These are phyloP conservation scores for Nicotiana paniculata DNA, from an alignment of 257 asterid genomes.

Conservation along the genomic window DNA sequence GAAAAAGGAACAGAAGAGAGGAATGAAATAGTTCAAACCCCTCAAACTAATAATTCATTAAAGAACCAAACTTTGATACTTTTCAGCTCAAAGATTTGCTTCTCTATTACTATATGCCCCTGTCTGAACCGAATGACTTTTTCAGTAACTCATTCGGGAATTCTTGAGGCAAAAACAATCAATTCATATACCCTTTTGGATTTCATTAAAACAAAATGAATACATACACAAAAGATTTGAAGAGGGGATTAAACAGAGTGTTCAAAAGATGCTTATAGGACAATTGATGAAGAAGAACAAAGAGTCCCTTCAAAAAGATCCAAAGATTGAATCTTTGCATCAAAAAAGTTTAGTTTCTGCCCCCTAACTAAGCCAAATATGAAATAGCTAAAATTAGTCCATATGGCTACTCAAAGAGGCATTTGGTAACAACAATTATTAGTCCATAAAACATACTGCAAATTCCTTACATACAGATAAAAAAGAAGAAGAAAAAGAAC, in stretches of 20 bases:
- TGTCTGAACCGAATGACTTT: conserved; percentile 14
- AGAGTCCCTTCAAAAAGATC: background rate
- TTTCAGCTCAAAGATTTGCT: background rate
- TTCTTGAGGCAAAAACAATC: conserved; percentile 5
- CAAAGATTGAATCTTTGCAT: background rate
- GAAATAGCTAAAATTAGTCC: conserved; percentile 1
- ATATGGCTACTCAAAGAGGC: conserved; percentile 27
- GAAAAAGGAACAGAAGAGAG: background rate
- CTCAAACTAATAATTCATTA: background rate
- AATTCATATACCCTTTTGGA: background rate
- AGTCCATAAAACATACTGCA: background rate
- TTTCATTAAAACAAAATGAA: background rate
- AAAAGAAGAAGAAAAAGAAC: background rate
- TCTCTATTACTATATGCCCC: conserved; percentile 2
- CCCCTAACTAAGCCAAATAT: conserved; percentile 24
- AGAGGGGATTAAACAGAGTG: background rate
- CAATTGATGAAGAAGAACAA: conserved; percentile 1
- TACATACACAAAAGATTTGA: background rate
- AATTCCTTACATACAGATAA: background rate
- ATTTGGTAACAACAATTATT: background rate
- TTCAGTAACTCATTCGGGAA: background rate
- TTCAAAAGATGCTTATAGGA: conserved; percentile 14
- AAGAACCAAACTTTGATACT: background rate
- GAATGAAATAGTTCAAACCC: background rate
- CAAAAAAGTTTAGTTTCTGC: conserved; percentile 10